Evolutionary conservation across 306 rosid genomes (phyloP).

Genomic region (Cucurbita argyrosperma): DNA sequence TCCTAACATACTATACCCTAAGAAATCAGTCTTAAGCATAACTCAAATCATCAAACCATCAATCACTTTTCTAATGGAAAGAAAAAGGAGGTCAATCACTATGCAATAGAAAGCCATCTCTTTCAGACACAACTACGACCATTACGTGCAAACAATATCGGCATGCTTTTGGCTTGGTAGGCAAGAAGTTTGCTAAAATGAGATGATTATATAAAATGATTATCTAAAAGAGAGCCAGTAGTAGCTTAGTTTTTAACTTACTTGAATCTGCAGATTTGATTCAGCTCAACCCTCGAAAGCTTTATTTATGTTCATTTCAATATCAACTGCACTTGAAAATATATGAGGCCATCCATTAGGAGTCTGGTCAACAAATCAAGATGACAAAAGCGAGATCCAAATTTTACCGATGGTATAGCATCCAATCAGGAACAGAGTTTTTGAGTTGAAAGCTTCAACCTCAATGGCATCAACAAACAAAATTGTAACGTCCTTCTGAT

Average conservation of each 20-base stretch:
- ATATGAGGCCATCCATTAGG: not conserved
- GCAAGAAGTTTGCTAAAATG: not conserved
- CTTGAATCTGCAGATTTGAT: constrained; percentile 6
- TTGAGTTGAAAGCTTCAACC: constrained; percentile 82
- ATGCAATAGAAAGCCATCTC: not conserved
- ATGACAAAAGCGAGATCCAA: constrained; percentile 35
- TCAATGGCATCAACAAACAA: constrained; percentile 86
- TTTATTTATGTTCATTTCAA: not conserved
- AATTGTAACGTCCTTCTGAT: constrained; percentile 85
- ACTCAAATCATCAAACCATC: not conserved
- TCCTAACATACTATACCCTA: not conserved
- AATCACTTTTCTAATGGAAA: not conserved
- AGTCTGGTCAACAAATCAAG: constrained; percentile 18
- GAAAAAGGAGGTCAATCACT: not conserved
- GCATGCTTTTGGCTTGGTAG: not conserved
- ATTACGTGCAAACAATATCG: not conserved
- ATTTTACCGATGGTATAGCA: constrained; percentile 83
- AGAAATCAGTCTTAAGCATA: not conserved
- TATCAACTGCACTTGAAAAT: not conserved
- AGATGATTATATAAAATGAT: not conserved
- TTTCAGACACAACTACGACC: not conserved
- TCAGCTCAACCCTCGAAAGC: not conserved
- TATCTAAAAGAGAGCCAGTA: not conserved
- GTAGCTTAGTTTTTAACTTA: not conserved
- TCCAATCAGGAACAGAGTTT: constrained; percentile 85